Conservation (phyloP, 2,329 filamentous ascomycete species). For the Oidium heveae region DNA sequence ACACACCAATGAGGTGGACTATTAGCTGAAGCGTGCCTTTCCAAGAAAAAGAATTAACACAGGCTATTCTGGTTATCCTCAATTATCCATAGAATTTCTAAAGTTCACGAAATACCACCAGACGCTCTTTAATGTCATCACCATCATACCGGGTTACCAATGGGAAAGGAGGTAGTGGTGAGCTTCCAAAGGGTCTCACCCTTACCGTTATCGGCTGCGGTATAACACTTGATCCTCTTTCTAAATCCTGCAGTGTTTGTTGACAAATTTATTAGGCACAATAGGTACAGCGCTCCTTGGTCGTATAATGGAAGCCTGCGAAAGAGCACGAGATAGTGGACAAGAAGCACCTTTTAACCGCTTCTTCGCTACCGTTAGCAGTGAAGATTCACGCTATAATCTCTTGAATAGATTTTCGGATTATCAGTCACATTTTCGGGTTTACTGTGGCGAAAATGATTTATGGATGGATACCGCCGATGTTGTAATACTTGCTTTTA, state of each 20-base stretch:
- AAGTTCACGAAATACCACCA: not conserved
- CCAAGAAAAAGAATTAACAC: no score
- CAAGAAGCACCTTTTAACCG: slow-evolving; percentile 1
- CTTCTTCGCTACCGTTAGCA: slow-evolving; percentile 20
- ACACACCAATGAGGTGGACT: no score
- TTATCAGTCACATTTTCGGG: slow-evolving; percentile 11
- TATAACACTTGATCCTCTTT: not conserved
- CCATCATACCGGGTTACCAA: not conserved
- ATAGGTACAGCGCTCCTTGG: not conserved
- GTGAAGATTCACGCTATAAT: slow-evolving; percentile 15
- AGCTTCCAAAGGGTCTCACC: not conserved
- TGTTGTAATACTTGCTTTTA: slow-evolving; percentile 57
- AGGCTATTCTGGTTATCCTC: no score
- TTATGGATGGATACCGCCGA: slow-evolving; percentile 41
- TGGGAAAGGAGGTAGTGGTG: not conserved
- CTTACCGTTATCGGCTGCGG: slow-evolving; percentile 1
- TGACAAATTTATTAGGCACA: not conserved
- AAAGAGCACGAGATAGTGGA: not conserved
- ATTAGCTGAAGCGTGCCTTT: no score
- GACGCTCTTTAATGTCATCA: not conserved
- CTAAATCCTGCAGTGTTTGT: not conserved
- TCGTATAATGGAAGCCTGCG: not conserved
- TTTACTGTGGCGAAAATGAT: slow-evolving; percentile 31
- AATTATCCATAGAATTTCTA: no score
- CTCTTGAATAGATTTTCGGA: slow-evolving; percentile 6